Conservation (phyloP, 768 basidiomycete genomes). For the Podaxis sp. region DNA sequence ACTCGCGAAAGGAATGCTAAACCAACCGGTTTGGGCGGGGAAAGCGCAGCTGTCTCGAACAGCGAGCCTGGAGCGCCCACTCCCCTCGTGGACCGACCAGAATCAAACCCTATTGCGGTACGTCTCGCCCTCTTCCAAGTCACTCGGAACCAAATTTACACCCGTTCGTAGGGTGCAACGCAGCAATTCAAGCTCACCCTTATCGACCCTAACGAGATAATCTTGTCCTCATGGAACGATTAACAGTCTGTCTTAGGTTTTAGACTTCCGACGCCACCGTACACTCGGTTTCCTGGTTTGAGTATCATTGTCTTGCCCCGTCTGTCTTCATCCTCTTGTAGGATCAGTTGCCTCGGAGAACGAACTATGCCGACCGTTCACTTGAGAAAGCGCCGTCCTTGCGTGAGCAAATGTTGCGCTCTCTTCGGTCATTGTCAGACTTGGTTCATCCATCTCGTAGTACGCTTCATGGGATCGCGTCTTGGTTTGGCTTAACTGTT, state of each 20-base stretch:
- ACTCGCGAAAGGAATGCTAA: conserved; percentile 18
- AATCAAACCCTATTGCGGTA: not conserved
- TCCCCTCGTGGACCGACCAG: not conserved
- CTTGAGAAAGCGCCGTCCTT: too few species aligned
- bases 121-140: not conserved
- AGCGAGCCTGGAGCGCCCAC: not conserved
- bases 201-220: conserved; percentile 2
- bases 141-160: not conserved
- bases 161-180: not conserved
- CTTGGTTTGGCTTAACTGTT: too few species aligned
- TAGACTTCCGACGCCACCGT: not conserved
- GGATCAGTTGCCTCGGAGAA: not conserved
- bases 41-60: conserved; percentile 7
- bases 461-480: too few species aligned
- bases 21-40: conserved; percentile 6
- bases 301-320: not conserved
- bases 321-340: not conserved
- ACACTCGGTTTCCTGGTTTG: not conserved
- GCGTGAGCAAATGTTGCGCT: too few species aligned
- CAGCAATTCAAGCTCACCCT: not conserved
- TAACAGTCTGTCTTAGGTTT: not conserved
- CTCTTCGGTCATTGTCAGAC: too few species aligned
- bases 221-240: conserved; percentile 10
- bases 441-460: too few species aligned
- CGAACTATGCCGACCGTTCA: not conserved